Evolutionary conservation across 495 filamentous ascomycete species (phyloP), one percentile per base, ranked within the genome.

Genomic region (Talaromyces adpressus): DNA sequence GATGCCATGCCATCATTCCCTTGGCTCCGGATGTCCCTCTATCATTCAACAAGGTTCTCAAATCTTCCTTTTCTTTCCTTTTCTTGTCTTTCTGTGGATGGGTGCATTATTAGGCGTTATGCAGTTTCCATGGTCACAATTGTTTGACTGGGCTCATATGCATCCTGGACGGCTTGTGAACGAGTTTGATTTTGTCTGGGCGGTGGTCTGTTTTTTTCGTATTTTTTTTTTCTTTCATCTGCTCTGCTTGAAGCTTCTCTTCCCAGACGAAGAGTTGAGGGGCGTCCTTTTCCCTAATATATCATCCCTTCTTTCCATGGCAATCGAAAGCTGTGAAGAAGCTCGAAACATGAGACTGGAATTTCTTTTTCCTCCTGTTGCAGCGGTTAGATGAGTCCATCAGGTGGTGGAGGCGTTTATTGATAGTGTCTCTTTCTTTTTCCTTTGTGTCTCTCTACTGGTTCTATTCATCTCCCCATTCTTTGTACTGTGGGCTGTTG

Each of bases 91-190:
- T 29, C 39, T 49, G 27, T 29, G 22, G n/a, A 56, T 22, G 27
- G 52, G 27, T 56, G 52, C 52, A 56, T 56, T 29, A 27, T 56
- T 25, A 27, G 52, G 52, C 52, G 52, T 47, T 62, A 22, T 56
- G 61, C 61, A 62, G 32, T 32, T 34, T 27, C n/a, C 14, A 53
- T 30, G 45, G 61, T 62, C 53, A 53, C 23, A 23, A 20, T 62
- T 41, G 11, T 49, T 47, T 49, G 30, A 45, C 36, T 51, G 18
- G 59, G 25, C 34, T 51, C 41, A 25, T 45, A 52, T 47, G 47
- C 59, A 62, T 62, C 41, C 25, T 63, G 25, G 27, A 57, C 29
- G 61, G 18, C n/a, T 30, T 57, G 61, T 32, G 41, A 54, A 57
- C 47, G 18, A 63, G 47, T 63, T 32, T 27, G 47, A 20, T 56